Percentiles rank a stretch among this genome's conserved stretches.
phyloP scores from a whole-genome alignment of 495 filamentous ascomycete species.

The Xylaria bambusicola region DNA sequence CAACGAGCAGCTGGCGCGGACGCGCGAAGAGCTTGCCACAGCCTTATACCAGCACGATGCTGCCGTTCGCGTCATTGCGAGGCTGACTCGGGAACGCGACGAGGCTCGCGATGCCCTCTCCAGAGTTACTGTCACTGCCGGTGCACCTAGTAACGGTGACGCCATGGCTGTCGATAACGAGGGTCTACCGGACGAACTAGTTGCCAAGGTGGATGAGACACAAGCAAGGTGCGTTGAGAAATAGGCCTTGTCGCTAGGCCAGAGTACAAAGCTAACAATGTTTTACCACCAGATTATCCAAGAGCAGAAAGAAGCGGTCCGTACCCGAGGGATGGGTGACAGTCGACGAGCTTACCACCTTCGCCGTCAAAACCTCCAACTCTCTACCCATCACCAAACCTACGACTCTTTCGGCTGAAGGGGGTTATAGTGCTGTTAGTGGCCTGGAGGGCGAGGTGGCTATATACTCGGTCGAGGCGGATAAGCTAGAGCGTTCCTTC shows the following conservation, averaged over 20 bases:
- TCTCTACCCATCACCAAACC: constrained; percentile 61
- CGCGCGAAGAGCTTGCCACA: constrained; percentile 87
- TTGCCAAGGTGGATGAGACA: constrained; percentile 73
- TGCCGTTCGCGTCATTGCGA: constrained; percentile 87
- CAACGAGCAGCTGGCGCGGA: constrained; percentile 83
- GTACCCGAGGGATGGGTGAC: constrained; percentile 85
- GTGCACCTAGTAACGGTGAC: constrained; percentile 63
- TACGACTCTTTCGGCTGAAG: constrained; percentile 67
- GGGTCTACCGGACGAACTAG: constrained; percentile 69
- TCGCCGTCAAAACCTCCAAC: constrained; percentile 64
- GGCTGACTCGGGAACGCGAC: constrained; percentile 84
- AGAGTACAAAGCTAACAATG: constrained; percentile 15
- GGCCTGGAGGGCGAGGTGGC: constrained; percentile 75
- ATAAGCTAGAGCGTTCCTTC: constrained; percentile 67
- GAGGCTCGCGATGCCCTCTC: constrained; percentile 92
- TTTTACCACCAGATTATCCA: constrained; percentile 64
- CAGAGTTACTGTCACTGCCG: constrained; percentile 70
- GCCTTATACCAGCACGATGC: constrained; percentile 97
- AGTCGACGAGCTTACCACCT: constrained; percentile 67
- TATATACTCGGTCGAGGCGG: constrained; percentile 74
- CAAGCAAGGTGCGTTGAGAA: constrained; percentile 75
- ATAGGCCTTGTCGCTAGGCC: not conserved
- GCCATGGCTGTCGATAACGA: constrained; percentile 87
- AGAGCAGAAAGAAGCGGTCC: constrained; percentile 81
- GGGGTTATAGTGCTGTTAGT: constrained; percentile 74